phyloP scores from a whole-genome alignment of 2,329 filamentous ascomycete genomes.

The Fusarium sp. region DNA sequence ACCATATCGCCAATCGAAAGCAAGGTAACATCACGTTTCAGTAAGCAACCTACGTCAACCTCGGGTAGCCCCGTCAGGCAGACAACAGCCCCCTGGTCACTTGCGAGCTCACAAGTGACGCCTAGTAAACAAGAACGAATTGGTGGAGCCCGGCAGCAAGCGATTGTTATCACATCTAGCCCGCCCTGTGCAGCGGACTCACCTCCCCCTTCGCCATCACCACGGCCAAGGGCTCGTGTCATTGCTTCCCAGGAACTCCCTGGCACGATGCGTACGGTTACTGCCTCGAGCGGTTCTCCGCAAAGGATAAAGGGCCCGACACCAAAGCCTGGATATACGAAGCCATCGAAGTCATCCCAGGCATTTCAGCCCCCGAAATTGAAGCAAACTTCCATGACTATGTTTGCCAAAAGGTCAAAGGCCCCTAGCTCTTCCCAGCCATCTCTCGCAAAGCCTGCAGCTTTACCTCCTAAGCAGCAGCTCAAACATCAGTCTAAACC shows the following conservation, averaged over 20 bases:
- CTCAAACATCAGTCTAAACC: background rate
- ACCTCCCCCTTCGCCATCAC: constrained; percentile 49
- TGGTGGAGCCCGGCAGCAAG: constrained; percentile 50
- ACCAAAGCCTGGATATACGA: constrained; percentile 1
- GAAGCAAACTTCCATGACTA: constrained; percentile 55
- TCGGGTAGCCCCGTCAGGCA: constrained; percentile 42
- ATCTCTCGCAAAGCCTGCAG: constrained; percentile 3
- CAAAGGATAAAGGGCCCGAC: constrained; percentile 36
- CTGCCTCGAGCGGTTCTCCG: constrained; percentile 40
- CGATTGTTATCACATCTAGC: constrained; percentile 64
- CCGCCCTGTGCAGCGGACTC: constrained; percentile 53
- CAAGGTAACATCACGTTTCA: constrained; percentile 24
- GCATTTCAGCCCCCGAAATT: constrained; percentile 33
- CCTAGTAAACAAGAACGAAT: constrained; percentile 55
- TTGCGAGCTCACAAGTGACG: constrained; percentile 60
- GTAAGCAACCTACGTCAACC: constrained; percentile 55
- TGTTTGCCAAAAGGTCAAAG: constrained; percentile 44
- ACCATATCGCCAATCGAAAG: background rate
- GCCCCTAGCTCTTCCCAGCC: constrained; percentile 20
- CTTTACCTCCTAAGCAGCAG: background rate
- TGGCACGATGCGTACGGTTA: constrained; percentile 47
- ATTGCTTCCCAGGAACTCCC: constrained; percentile 35
- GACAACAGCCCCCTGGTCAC: constrained; percentile 54
- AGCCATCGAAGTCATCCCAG: constrained; percentile 3
- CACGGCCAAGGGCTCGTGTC: constrained; percentile 33